phyloP scores from a whole-genome alignment of 768 basidiomycete species.

The Rhizopogon roseolus region DNA sequence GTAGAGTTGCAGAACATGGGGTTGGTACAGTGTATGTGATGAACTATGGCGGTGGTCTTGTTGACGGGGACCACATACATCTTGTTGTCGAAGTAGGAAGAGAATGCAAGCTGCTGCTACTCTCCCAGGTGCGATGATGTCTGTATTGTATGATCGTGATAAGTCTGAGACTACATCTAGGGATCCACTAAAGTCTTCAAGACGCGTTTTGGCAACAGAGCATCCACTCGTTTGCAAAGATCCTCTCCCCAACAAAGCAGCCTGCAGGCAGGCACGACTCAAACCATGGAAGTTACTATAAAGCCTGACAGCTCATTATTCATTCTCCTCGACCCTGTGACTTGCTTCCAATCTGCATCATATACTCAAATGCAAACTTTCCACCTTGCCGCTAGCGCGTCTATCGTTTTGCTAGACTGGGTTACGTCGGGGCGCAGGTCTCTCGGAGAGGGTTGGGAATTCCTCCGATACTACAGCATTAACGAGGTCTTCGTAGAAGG shows the following conservation, averaged over 20 bases:
- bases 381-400: slow-evolving; percentile 52
- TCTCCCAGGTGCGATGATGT: slow-evolving; percentile 69
- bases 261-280: slow-evolving; percentile 40
- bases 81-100: slow-evolving; percentile 57
- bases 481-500: slow-evolving; percentile 78
- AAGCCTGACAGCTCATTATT: slow-evolving; percentile 54
- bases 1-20: slow-evolving; percentile 42
- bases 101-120: slow-evolving; percentile 57
- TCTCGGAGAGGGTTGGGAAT: slow-evolving; percentile 85
- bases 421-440: slow-evolving; percentile 83
- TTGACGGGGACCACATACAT: slow-evolving; percentile 75
- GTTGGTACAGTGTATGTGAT: slow-evolving; percentile 75
- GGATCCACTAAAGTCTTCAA: slow-evolving; percentile 97
- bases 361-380: slow-evolving; percentile 87
- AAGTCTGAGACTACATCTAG: slow-evolving; percentile 32
- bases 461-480: slow-evolving; percentile 76
- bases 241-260: slow-evolving; percentile 1
- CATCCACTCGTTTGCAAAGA: slow-evolving; percentile 35
- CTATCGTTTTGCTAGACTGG: slow-evolving; percentile 83
- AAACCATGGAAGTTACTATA: slow-evolving; percentile 58
- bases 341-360: slow-evolving; percentile 80
- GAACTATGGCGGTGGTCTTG: slow-evolving; percentile 89
- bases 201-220: slow-evolving; percentile 55
- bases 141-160: slow-evolving; percentile 1
- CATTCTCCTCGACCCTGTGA: slow-evolving; percentile 88